Evolutionary conservation across 257 asterid species (phyloP).

Genomic region (Paraleonurus japonicus): DNA sequence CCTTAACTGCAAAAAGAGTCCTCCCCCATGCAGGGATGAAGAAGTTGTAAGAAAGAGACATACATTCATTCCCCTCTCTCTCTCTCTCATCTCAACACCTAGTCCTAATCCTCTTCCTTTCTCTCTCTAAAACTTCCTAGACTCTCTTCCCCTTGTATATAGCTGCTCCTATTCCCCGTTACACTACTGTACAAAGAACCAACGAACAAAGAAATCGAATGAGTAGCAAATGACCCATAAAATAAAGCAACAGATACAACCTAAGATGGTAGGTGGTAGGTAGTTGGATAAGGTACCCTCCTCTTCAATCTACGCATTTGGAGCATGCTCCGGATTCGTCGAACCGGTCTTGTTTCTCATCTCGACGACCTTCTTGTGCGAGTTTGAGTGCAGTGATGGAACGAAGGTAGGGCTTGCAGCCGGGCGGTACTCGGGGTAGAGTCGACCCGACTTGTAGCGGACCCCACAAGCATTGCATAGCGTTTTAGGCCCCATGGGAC

Average conservation of each 20-base stretch:
- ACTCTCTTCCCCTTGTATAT: conserved; percentile 27
- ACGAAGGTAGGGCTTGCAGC: conserved; percentile 67
- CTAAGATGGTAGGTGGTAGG: neutral
- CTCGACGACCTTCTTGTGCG: conserved; percentile 59
- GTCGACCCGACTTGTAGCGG: conserved; percentile 60
- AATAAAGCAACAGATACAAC: neutral
- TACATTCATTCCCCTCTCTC: neutral
- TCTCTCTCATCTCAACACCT: conserved; percentile 19
- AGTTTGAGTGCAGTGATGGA: conserved; percentile 58
- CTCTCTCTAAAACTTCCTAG: conserved; percentile 26
- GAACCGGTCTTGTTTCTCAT: conserved; percentile 45
- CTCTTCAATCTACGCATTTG: neutral
- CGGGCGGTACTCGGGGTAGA: conserved; percentile 65
- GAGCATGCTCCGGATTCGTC: conserved; percentile 11
- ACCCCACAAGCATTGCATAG: conserved; percentile 73
- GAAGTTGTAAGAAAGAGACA: conserved; percentile 17
- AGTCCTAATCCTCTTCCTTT: conserved; percentile 33
- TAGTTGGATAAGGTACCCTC: neutral
- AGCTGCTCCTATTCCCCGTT: conserved; percentile 23
- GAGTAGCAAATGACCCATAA: neutral
- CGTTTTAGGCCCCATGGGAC: conserved; percentile 68
- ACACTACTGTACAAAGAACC: conserved; percentile 50
- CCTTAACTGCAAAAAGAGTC: conserved; percentile 37
- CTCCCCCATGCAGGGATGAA: conserved; percentile 21
- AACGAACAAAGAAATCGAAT: conserved; percentile 35